Conservation (phyloP, 2,329 filamentous ascomycete genomes). For the Colletotrichum sp. region DNA sequence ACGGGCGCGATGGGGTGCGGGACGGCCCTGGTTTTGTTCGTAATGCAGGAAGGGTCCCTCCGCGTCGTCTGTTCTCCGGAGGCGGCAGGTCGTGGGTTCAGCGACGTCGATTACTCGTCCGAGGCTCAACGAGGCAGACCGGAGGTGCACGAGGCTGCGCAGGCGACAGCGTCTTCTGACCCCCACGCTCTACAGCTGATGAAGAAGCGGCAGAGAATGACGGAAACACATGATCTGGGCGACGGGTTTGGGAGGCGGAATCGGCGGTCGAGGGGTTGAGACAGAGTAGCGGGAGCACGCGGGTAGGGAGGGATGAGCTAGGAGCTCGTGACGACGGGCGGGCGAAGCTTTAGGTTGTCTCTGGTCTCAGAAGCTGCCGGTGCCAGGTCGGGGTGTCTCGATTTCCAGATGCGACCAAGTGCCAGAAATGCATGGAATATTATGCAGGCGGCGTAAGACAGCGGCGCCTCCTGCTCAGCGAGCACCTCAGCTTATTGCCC, state of each 20-base stretch:
- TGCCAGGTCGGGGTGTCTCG: background rate
- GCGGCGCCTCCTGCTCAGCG: background rate
- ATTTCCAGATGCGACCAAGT: conserved; percentile 1
- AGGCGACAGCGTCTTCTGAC: conserved; percentile 20
- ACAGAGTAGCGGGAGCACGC: conserved; percentile 9
- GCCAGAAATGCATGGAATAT: background rate
- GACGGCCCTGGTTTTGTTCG: conserved; percentile 4
- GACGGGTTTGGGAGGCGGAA: background rate
- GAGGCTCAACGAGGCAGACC: background rate
- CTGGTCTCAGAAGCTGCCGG: conserved; percentile 6
- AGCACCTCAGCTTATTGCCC: background rate
- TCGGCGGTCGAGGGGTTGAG: background rate
- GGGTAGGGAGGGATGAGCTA: background rate
- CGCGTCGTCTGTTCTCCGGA: background rate
- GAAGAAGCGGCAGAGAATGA: background rate
- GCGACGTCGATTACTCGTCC: background rate
- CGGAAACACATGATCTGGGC: conserved; percentile 16
- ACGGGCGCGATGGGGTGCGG: background rate
- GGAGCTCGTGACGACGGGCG: conserved; percentile 14
- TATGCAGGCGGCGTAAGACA: background rate
- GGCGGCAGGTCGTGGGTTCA: background rate
- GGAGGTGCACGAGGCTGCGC: conserved; percentile 6
- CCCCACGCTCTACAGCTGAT: conserved; percentile 18
- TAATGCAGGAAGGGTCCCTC: background rate
- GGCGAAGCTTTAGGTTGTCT: conserved; percentile 11